Percentiles rank a stretch among this genome's conserved stretches.
Conservation (phyloP, 2,329 filamentous ascomycete genomes). For the Juglanconis sp. region DNA sequence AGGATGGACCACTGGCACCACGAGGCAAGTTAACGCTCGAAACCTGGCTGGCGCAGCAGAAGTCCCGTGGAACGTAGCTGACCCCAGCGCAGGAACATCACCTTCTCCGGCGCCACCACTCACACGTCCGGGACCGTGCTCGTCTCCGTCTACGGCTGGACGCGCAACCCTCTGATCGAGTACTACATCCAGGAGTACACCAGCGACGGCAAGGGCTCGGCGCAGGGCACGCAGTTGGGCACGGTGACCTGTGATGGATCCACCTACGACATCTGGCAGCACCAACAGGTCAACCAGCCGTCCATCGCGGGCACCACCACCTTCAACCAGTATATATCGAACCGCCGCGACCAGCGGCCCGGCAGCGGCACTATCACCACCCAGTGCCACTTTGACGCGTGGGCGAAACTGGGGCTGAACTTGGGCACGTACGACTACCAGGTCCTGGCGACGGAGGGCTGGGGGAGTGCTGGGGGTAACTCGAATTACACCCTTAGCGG, state of each 20-base stretch:
- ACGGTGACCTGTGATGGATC: slow-evolving; percentile 31
- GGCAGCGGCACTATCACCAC: slow-evolving; percentile 46
- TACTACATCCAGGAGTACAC: slow-evolving; percentile 37
- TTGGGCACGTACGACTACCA: slow-evolving; percentile 48
- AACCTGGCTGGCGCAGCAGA: too few species aligned
- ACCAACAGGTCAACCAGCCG: slow-evolving; percentile 39
- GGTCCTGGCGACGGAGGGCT: slow-evolving; percentile 51
- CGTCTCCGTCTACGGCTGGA: slow-evolving; percentile 37
- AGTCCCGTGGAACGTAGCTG: neutral
- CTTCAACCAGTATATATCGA: slow-evolving; percentile 49
- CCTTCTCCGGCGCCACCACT: slow-evolving; percentile 25
- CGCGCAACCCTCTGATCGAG: slow-evolving; percentile 34
- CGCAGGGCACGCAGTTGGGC: slow-evolving; percentile 30
- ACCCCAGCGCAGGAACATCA: slow-evolving; percentile 25
- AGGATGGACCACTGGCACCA: slow-evolving; percentile 53
- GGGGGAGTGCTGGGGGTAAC: slow-evolving; percentile 27
- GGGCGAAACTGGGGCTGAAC: slow-evolving; percentile 43
- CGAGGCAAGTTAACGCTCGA: slow-evolving; percentile 35
- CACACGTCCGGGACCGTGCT: slow-evolving; percentile 27
- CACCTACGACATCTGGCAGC: slow-evolving; percentile 33
- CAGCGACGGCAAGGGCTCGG: slow-evolving; percentile 27
- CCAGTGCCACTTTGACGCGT: slow-evolving; percentile 50
- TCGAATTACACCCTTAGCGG: slow-evolving; percentile 27
- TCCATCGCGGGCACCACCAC: slow-evolving; percentile 45
- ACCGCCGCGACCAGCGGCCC: slow-evolving; percentile 42